Percentiles rank a stretch among this genome's conserved stretches.
Conservation (phyloP, 768 basidiomycete species). For the Boletus edulis region DNA sequence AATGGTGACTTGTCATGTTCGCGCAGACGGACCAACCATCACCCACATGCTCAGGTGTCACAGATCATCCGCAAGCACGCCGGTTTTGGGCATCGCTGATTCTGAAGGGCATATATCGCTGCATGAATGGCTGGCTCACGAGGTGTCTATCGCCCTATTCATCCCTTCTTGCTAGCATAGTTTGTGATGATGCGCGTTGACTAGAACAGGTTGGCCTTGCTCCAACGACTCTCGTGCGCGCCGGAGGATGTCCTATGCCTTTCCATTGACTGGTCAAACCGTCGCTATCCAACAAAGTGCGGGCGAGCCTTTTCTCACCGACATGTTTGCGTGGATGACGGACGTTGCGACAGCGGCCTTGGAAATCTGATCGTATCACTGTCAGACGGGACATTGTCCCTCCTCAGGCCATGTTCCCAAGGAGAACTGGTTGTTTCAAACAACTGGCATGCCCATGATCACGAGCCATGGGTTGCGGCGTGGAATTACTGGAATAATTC, state of each 20-base stretch:
- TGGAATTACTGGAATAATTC: constrained; percentile 87
- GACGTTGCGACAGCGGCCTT: constrained; percentile 35
- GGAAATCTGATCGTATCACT: constrained; percentile 75
- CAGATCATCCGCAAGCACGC: constrained; percentile 36
- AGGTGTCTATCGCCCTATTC: constrained; percentile 35
- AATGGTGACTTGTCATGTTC: constrained; percentile 62
- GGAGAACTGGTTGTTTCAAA: constrained; percentile 44
- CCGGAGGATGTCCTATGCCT: constrained; percentile 69
- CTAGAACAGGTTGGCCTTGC: constrained; percentile 39
- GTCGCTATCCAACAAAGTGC: constrained; percentile 49
- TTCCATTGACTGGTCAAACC: constrained; percentile 91
- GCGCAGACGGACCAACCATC: background rate
- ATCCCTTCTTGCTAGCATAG: background rate
- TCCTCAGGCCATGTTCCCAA: constrained; percentile 50
- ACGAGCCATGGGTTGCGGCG: constrained; percentile 91
- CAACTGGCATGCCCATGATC: constrained; percentile 86
- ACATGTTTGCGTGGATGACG: background rate
- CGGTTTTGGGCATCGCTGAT: constrained; percentile 73
- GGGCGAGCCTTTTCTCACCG: constrained; percentile 15
- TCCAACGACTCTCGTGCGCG: constrained; percentile 47
- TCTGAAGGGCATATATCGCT: constrained; percentile 79
- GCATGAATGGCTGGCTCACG: constrained; percentile 49
- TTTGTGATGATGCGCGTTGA: constrained; percentile 1
- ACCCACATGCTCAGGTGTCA: constrained; percentile 52
- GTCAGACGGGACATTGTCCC: constrained; percentile 74